Conservation (phyloP, 1,284 basidiomycete genomes). For the Leccinum glutinopallens region DNA sequence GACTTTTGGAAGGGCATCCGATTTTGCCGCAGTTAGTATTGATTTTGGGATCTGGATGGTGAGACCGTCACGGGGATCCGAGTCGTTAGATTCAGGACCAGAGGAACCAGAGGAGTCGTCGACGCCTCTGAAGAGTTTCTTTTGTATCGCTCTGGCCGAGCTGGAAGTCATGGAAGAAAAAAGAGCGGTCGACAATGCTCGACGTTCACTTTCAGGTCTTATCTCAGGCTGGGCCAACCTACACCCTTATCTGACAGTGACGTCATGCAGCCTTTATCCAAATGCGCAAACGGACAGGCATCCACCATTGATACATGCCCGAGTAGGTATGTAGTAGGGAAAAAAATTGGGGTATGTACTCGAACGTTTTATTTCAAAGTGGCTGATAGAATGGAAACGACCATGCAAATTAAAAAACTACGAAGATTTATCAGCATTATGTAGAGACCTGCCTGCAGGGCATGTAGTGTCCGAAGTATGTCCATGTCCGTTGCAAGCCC, state of each 20-base stretch:
- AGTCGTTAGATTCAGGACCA: conserved; percentile 30
- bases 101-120: conserved; percentile 25
- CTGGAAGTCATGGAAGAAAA: conserved; percentile 40
- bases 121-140: conserved; percentile 69
- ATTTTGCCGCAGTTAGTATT: conserved; percentile 32
- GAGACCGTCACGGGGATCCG: conserved; percentile 45
- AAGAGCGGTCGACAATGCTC: background rate
- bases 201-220: background rate
- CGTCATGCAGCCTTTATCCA: conserved; percentile 23
- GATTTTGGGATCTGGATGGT: conserved; percentile 81
- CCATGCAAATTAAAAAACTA: conserved; percentile 23
- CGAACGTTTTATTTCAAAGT: conserved; percentile 20
- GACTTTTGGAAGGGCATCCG: conserved; percentile 45
- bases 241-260: conserved; percentile 20
- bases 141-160: conserved; percentile 66
- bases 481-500: conserved; percentile 16
- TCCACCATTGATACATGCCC: conserved; percentile 8
- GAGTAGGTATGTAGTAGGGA: background rate
- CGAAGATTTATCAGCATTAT: conserved; percentile 19
- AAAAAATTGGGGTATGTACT: conserved; percentile 30
- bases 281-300: conserved; percentile 14
- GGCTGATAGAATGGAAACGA: conserved; percentile 19
- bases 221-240: conserved; percentile 3
- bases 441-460: conserved; percentile 36
- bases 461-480: conserved; percentile 23